Conservation (phyloP, 768 basidiomycete species). For the Russula compacta region DNA sequence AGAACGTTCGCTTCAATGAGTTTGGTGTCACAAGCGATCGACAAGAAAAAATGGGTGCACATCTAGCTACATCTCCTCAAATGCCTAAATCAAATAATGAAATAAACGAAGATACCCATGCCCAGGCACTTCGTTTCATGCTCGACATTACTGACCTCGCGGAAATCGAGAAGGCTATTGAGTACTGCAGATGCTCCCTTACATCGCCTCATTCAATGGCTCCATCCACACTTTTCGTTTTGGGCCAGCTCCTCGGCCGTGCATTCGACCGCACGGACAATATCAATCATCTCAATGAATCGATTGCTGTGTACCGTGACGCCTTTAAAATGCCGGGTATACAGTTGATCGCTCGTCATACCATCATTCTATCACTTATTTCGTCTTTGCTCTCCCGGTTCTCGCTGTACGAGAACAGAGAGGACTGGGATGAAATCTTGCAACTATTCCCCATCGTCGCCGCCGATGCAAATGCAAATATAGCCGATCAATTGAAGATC, state of each 20-base stretch:
- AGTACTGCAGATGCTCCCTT: background rate
- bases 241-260: background rate
- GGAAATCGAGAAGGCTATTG: background rate
- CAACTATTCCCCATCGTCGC: background rate
- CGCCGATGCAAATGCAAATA: background rate
- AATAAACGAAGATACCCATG: background rate
- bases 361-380: background rate
- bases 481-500: background rate
- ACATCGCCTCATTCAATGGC: background rate
- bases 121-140: background rate
- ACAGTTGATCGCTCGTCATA: background rate
- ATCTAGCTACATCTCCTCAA: no score
- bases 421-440: background rate
- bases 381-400: background rate
- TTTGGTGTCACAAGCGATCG: background rate
- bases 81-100: no score
- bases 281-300: background rate
- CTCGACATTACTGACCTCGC: background rate
- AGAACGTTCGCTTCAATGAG: background rate
- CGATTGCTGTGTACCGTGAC: background rate
- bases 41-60: background rate
- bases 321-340: background rate
- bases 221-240: background rate
- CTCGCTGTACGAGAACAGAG: background rate
- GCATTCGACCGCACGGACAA: background rate